Percentiles rank a stretch among this genome's conserved stretches.
Conservation (phyloP, 23 red algal species). For the Gracilaria gracilis region DNA sequence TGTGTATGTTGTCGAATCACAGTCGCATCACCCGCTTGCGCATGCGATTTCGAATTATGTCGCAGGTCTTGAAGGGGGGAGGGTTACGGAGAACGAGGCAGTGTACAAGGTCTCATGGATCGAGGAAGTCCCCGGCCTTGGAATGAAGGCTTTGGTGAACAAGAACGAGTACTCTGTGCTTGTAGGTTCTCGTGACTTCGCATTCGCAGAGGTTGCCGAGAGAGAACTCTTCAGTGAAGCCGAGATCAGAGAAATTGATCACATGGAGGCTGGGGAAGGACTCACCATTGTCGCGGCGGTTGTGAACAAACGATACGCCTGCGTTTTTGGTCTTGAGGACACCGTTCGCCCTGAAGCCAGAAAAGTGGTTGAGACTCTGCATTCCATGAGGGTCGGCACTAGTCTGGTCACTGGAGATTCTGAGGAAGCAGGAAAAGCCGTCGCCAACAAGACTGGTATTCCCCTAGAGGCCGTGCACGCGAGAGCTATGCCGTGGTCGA, state of each 20-base stretch:
- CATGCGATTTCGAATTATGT: constrained; percentile 65
- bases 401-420: constrained; percentile 90
- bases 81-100: constrained; percentile 12
- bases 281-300: constrained; percentile 81
- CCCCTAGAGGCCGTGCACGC: constrained; percentile 55
- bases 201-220: constrained; percentile 36
- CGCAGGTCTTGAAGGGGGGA: constrained; percentile 26
- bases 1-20: constrained; percentile 64
- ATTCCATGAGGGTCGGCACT: constrained; percentile 29
- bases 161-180: constrained; percentile 51
- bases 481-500: constrained; percentile 72
- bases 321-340: constrained; percentile 87
- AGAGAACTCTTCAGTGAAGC: constrained; percentile 44
- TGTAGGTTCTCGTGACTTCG: constrained; percentile 59
- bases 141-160: constrained; percentile 56
- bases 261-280: constrained; percentile 69
- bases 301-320: constrained; percentile 62
- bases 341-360: constrained; percentile 85
- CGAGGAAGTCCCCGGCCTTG: constrained; percentile 66
- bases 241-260: constrained; percentile 56
- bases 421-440: constrained; percentile 49
- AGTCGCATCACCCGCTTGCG: constrained; percentile 84
- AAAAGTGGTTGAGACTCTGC: constrained; percentile 63
- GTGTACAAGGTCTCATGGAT: constrained; percentile 28
- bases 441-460: constrained; percentile 75